A percentile compares a stretch with the other conserved stretches of the same genome.
Evolutionary conservation across 2,329 filamentous ascomycete genomes (phyloP).

Genomic region (Exophiala viscosa): DNA sequence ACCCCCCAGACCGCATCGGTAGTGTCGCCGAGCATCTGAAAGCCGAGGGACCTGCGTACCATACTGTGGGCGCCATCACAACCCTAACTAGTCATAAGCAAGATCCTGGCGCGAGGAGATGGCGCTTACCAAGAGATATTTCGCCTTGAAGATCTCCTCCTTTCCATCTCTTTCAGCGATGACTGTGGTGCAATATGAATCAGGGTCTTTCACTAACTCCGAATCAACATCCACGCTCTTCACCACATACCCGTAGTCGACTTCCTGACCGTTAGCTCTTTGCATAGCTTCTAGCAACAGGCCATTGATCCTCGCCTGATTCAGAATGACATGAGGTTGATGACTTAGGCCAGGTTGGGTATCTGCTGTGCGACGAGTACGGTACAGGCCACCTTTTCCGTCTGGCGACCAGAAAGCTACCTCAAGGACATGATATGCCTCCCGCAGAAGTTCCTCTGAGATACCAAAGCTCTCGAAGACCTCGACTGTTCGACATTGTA

Average conservation of each 20-base stretch:
- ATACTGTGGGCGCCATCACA: slow-evolving; percentile 48
- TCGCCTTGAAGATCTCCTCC: slow-evolving; percentile 31
- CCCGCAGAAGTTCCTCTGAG: slow-evolving; percentile 51
- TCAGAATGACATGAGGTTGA: slow-evolving; percentile 55
- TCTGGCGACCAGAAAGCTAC: slow-evolving; percentile 51
- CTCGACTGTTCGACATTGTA: slow-evolving; percentile 60
- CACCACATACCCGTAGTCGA: slow-evolving; percentile 56
- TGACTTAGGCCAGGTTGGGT: slow-evolving; percentile 52
- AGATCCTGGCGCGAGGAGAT: slow-evolving; percentile 2
- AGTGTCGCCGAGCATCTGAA: slow-evolving; percentile 58
- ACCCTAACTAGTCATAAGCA: slow-evolving; percentile 32
- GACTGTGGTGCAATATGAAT: slow-evolving; percentile 46
- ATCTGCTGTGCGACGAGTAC: slow-evolving; percentile 52
- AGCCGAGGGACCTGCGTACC: slow-evolving; percentile 39
- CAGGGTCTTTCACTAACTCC: slow-evolving; percentile 33
- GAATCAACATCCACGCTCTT: slow-evolving; percentile 51
- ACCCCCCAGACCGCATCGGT: slow-evolving; percentile 54
- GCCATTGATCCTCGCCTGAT: slow-evolving; percentile 54
- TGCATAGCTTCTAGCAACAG: slow-evolving; percentile 53
- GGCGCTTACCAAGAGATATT: slow-evolving; percentile 42
- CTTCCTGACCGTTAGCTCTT: slow-evolving; percentile 39
- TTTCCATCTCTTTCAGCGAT: slow-evolving; percentile 41
- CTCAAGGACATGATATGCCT: slow-evolving; percentile 58
- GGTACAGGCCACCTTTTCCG: slow-evolving; percentile 39
- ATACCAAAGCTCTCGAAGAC: slow-evolving; percentile 60